These are phyloP conservation scores for Pontederia crassipes DNA, from an alignment of 176 grass and related monocot species.

Conservation along the genomic window DNA sequence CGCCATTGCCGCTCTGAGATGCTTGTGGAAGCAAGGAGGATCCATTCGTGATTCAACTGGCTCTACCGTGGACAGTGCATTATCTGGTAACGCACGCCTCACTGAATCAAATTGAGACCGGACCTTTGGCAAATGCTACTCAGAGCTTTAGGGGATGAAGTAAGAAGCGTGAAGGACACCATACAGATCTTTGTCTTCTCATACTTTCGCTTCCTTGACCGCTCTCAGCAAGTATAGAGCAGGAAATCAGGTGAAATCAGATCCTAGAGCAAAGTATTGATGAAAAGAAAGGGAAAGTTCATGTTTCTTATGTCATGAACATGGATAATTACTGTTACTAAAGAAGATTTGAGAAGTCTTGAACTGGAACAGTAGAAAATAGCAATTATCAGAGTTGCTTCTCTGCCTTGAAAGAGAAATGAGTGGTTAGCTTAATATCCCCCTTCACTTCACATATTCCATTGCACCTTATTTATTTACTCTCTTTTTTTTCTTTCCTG, in stretches of 20 bases:
- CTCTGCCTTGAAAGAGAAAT: neutral
- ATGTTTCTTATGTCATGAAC: neutral
- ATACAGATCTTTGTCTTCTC: too few relatives aligned
- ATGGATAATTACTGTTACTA: too few relatives aligned
- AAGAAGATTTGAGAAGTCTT: neutral
- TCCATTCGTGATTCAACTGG: slow-evolving; percentile 7
- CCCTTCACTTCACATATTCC: too few relatives aligned
- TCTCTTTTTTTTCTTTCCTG: too few relatives aligned
- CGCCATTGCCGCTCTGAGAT: neutral
- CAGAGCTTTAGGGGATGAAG: neutral
- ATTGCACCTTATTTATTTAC: too few relatives aligned
- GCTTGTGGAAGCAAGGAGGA: slow-evolving; percentile 1
- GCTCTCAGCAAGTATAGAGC: too few relatives aligned
- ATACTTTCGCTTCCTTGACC: too few relatives aligned
- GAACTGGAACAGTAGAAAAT: neutral
- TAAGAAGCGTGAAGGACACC: too few relatives aligned
- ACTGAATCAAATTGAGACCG: neutral
- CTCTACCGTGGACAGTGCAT: neutral
- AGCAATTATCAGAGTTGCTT: neutral
- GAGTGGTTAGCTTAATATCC: neutral
- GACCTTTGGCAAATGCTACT: neutral
- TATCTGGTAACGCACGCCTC: neutral
- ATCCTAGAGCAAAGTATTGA: too few relatives aligned
- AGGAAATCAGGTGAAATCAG: too few relatives aligned
- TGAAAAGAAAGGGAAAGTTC: neutral